Conservation (phyloP, 331 rosid genomes). For the Malus hybrid region DNA sequence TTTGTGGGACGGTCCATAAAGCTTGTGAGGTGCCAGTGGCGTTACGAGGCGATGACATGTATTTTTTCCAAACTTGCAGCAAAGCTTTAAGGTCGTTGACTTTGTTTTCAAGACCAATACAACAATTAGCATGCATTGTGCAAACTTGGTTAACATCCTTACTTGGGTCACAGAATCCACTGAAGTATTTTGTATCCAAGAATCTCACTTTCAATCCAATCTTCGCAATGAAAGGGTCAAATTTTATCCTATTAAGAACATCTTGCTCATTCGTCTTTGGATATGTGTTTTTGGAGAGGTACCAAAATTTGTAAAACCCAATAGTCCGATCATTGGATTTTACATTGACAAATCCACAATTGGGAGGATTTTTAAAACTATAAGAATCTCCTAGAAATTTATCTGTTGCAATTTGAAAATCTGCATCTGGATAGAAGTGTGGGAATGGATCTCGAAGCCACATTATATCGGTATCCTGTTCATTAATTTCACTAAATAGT, state of each 20-base stretch:
- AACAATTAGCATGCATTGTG: conserved; percentile 92
- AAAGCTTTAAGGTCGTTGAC: conserved; percentile 55
- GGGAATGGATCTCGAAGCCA: conserved; percentile 75
- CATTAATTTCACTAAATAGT: neutral
- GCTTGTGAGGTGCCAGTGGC: neutral
- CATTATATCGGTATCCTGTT: conserved; percentile 76
- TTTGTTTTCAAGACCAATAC: conserved; percentile 61
- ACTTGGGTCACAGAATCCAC: conserved; percentile 64
- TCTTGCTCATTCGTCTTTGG: conserved; percentile 64
- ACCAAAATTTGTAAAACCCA: conserved; percentile 66
- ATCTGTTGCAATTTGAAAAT: conserved; percentile 83
- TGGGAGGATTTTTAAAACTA: conserved; percentile 35
- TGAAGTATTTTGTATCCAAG: conserved; percentile 47
- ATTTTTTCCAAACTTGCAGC: conserved; percentile 72
- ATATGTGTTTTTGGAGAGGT: conserved; percentile 22
- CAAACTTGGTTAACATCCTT: conserved; percentile 29
- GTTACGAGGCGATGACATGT: conserved; percentile 12
- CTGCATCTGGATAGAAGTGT: conserved; percentile 39
- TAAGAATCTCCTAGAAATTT: conserved; percentile 29
- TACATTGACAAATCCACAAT: conserved; percentile 73
- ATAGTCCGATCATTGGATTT: conserved; percentile 44
- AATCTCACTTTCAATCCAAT: conserved; percentile 48
- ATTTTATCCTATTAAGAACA: conserved; percentile 60
- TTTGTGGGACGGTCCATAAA: conserved; percentile 62
- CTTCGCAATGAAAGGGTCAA: conserved; percentile 14